Evolutionary conservation across 2,329 filamentous ascomycete genomes (phyloP).

Genomic region (Penicillium sclerotiorum): DNA sequence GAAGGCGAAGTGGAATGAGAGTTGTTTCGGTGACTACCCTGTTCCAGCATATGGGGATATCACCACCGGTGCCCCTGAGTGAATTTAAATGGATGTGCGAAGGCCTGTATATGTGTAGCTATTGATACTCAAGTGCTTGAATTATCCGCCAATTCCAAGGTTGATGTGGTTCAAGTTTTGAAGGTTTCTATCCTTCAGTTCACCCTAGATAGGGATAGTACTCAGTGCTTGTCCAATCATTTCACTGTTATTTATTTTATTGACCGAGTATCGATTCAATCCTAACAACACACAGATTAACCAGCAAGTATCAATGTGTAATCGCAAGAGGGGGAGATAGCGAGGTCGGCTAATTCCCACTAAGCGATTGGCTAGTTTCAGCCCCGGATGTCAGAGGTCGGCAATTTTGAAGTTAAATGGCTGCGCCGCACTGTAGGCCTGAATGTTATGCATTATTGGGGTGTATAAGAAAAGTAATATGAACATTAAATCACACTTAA

Average conservation of each 20-base stretch:
- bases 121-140: too few relatives aligned
- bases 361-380: not conserved
- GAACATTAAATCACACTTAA: not conserved
- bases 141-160: too few relatives aligned
- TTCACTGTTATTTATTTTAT: too few relatives aligned
- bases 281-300: not conserved
- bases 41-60: not conserved
- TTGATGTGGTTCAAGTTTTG: too few relatives aligned
- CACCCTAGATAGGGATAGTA: too few relatives aligned
- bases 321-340: not conserved
- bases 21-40: conserved; percentile 4
- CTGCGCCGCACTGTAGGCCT: not conserved
- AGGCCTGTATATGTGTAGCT: too few relatives aligned
- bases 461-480: not conserved
- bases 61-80: not conserved
- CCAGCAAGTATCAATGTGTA: too few relatives aligned
- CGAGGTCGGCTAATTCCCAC: not conserved
- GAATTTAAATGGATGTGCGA: too few relatives aligned
- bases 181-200: too few relatives aligned
- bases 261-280: too few relatives aligned
- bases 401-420: not conserved
- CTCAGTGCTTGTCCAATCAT: too few relatives aligned
- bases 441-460: not conserved
- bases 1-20: conserved; percentile 1
- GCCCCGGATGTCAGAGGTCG: not conserved